phyloP scores from a whole-genome alignment of 2,329 filamentous ascomycete genomes.

The Botrytis squamosa region DNA sequence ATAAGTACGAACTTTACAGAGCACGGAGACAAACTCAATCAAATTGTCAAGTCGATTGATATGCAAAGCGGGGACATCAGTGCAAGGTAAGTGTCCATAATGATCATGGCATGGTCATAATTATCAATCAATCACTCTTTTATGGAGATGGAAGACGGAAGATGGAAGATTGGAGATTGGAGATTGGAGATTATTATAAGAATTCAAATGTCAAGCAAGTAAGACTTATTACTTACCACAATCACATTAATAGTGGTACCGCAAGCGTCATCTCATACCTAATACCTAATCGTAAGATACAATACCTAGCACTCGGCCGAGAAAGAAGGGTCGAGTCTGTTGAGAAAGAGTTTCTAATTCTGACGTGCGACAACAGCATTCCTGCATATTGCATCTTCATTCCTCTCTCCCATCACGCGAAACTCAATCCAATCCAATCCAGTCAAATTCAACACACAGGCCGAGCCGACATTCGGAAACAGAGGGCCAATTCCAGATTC shows the following conservation, averaged over 20 bases:
- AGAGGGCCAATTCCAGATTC: neutral
- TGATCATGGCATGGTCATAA: no score
- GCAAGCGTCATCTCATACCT: neutral
- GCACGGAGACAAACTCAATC: neutral
- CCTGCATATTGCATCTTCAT: conserved; percentile 8
- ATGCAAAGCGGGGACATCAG: neutral
- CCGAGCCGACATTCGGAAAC: neutral
- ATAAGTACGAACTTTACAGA: neutral
- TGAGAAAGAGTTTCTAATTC: neutral
- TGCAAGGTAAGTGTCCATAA: no score
- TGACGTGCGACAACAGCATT: conserved; percentile 19
- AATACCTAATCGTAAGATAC: neutral
- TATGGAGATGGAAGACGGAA: neutral
- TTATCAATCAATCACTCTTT: neutral
- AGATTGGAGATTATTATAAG: neutral
- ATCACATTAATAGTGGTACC: neutral
- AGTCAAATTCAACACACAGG: neutral
- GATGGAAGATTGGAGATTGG: no score
- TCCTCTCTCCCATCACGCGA: conserved; percentile 2
- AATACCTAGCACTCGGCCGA: neutral
- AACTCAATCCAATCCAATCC: neutral
- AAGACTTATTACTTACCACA: no score
- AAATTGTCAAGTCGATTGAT: neutral
- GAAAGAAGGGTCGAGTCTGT: neutral
- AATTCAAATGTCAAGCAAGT: neutral